Evolutionary conservation across 2,329 filamentous ascomycete genomes (phyloP).

Genomic region (Fusarium verrucosum): DNA sequence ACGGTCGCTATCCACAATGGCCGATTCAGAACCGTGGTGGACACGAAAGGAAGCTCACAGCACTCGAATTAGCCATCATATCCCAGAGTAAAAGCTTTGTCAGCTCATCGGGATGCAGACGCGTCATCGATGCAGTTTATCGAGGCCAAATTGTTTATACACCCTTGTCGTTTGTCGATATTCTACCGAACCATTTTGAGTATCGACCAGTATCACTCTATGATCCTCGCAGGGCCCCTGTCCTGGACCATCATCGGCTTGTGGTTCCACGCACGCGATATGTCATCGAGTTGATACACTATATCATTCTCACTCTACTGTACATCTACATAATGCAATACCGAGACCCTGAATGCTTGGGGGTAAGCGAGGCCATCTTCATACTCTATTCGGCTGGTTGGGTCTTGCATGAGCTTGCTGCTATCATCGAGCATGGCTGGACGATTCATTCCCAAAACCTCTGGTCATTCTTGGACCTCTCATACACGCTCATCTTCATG

Average conservation of each 20-base stretch:
- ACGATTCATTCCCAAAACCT: constrained; percentile 76
- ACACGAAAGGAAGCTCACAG: constrained; percentile 66
- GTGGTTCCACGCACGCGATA: constrained; percentile 74
- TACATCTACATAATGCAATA: constrained; percentile 70
- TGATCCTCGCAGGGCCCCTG: constrained; percentile 68
- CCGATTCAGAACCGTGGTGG: constrained; percentile 52
- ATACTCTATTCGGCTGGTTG: constrained; percentile 71
- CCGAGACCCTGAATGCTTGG: constrained; percentile 55
- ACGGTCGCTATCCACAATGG: constrained; percentile 54
- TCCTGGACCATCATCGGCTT: constrained; percentile 75
- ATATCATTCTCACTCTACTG: constrained; percentile 66
- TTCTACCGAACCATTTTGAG: constrained; percentile 77
- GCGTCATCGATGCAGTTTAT: constrained; percentile 75
- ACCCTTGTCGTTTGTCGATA: constrained; percentile 73
- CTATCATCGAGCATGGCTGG: constrained; percentile 70
- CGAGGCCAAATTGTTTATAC: constrained; percentile 74
- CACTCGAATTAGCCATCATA: constrained; percentile 76
- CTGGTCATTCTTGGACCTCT: constrained; percentile 78
- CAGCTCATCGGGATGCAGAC: constrained; percentile 70
- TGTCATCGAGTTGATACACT: constrained; percentile 70
- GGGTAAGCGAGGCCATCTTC: constrained; percentile 65
- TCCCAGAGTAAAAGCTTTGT: constrained; percentile 74
- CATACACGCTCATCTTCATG: constrained; percentile 69
- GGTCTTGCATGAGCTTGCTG: constrained; percentile 70
- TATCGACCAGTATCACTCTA: constrained; percentile 74